phyloP scores from a whole-genome alignment of 169 alveolate species.

The Babesia bovis region DNA sequence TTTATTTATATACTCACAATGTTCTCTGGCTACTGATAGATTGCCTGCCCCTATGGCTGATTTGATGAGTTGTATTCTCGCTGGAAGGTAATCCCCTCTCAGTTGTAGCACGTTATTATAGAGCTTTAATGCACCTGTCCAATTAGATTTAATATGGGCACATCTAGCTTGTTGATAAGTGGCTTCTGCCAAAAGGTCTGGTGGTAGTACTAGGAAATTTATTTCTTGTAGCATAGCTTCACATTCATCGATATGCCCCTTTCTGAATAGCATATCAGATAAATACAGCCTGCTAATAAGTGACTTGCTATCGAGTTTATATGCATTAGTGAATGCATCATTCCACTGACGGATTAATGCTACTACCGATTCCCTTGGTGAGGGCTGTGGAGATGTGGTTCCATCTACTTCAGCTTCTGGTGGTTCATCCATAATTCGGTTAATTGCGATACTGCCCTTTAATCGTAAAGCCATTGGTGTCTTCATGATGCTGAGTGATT shows the following conservation, averaged over 20 bases:
- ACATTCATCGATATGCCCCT: conserved; percentile 37
- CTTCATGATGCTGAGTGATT: conserved; percentile 17
- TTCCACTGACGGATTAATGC: conserved; percentile 25
- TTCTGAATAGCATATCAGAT: conserved; percentile 56
- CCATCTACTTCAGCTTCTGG: background rate
- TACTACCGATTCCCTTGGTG: conserved; percentile 3
- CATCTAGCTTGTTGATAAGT: conserved; percentile 55
- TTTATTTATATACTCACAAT: conserved; percentile 42
- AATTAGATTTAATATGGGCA: conserved; percentile 34
- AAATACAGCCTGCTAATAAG: conserved; percentile 29
- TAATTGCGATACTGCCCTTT: conserved; percentile 19
- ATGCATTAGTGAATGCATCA: conserved; percentile 8
- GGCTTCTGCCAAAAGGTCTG: conserved; percentile 34
- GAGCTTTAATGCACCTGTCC: conserved; percentile 6
- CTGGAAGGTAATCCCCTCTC: conserved; percentile 44
- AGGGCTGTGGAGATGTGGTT: background rate
- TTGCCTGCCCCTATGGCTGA: conserved; percentile 37
- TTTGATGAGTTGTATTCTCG: conserved; percentile 53
- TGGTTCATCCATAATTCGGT: conserved; percentile 12
- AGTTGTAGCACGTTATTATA: conserved; percentile 29
- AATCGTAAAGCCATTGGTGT: conserved; percentile 47
- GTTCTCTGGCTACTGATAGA: conserved; percentile 58
- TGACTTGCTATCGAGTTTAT: conserved; percentile 10
- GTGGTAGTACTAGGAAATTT: background rate
- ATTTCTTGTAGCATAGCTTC: conserved; percentile 29